These are phyloP conservation scores for Seiridium cupressi DNA, from an alignment of 2,329 filamentous ascomycete genomes.

Conservation along the genomic window DNA sequence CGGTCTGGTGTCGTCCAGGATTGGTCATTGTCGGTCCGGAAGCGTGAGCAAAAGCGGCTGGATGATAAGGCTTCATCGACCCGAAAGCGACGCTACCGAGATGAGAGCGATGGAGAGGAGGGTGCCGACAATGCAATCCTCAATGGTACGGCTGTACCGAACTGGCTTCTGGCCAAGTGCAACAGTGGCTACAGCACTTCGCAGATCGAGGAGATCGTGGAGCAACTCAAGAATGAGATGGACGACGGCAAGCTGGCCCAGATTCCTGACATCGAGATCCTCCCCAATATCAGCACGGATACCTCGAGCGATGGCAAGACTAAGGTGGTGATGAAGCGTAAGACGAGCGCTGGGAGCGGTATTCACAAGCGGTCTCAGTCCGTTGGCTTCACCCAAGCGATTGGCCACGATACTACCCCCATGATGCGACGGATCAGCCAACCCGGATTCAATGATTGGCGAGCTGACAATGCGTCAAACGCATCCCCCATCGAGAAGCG, in stretches of 20 bases:
- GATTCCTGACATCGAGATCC: conserved; percentile 58
- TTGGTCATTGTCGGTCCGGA: conserved; percentile 63
- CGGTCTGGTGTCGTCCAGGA: conserved; percentile 45
- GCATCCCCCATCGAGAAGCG: conserved; percentile 26
- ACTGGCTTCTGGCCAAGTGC: conserved; percentile 47
- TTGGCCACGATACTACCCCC: conserved; percentile 16
- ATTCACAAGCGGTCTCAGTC: conserved; percentile 34
- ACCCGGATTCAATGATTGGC: conserved; percentile 13
- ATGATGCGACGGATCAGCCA: conserved; percentile 26
- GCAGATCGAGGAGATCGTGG: conserved; percentile 46
- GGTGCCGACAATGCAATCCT: conserved; percentile 26
- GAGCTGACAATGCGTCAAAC: conserved; percentile 13
- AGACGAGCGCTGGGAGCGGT: conserved; percentile 12
- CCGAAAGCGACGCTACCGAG: conserved; percentile 27
- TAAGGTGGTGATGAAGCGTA: conserved; percentile 24
- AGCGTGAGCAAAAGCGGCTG: conserved; percentile 61
- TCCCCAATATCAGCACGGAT: conserved; percentile 50
- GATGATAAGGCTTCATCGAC: conserved; percentile 34
- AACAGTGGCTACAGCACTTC: conserved; percentile 45
- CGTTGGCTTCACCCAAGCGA: conserved; percentile 20
- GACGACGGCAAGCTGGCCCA: conserved; percentile 37
- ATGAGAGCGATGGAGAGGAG: conserved; percentile 32
- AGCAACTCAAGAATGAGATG: conserved; percentile 44
- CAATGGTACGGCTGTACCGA: conserved; percentile 41
- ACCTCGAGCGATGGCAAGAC: conserved; percentile 24